Conservation (phyloP, 106 monocot species). For the Dioscorea alata region DNA sequence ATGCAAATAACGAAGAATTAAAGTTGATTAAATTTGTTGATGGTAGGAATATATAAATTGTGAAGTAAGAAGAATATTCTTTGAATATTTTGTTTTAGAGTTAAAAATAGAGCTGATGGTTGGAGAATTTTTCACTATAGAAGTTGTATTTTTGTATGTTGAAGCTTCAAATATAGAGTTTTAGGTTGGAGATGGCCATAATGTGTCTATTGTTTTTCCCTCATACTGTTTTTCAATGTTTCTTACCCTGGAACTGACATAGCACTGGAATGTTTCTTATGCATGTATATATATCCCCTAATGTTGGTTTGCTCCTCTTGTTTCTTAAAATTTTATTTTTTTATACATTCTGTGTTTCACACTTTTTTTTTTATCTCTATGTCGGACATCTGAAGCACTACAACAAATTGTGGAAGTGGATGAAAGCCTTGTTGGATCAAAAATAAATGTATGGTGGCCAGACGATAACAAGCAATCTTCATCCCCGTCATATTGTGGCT, state of each 20-base stretch:
- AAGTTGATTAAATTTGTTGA: no score
- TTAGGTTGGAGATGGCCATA: no score
- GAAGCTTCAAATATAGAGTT: background rate
- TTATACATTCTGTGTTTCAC: background rate
- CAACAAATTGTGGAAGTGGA: background rate
- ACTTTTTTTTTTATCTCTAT: background rate
- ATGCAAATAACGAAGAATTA: no score
- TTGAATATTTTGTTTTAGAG: no score
- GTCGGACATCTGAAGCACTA: constrained; percentile 1
- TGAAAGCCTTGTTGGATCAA: constrained; percentile 10
- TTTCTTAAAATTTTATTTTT: background rate
- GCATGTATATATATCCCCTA: background rate
- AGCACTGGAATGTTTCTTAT: background rate
- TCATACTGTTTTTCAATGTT: no score
- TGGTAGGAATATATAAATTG: no score
- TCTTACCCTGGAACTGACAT: background rate
- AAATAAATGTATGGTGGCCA: constrained; percentile 14
- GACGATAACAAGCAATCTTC: constrained; percentile 6
- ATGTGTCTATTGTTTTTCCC: background rate
- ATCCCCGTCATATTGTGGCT: background rate
- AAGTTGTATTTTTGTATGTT: no score
- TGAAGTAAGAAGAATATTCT: no score
- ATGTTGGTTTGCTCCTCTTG: background rate
- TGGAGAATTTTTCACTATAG: no score
- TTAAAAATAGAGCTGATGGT: no score